phyloP scores from a whole-genome alignment of 805 yeast species.

The Kazachstania bromeliacearum region DNA sequence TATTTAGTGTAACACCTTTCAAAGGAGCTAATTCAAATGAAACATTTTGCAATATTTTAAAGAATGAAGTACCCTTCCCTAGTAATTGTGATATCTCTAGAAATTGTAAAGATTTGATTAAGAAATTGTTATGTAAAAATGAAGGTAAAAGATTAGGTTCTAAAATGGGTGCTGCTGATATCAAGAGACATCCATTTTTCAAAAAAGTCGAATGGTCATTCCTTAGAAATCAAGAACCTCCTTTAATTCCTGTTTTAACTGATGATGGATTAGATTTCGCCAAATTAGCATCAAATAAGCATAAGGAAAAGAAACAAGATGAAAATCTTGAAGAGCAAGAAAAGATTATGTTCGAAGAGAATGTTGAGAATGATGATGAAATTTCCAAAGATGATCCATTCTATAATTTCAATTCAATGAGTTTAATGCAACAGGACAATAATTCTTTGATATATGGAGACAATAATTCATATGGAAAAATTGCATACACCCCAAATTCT shows the following conservation, averaged over 20 bases:
- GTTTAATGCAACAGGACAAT: constrained; percentile 65
- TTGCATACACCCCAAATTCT: constrained; percentile 33
- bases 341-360: constrained; percentile 25
- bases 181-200: constrained; percentile 85
- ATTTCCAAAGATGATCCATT: constrained; percentile 58
- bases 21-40: constrained; percentile 84
- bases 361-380: constrained; percentile 27
- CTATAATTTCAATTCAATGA: constrained; percentile 73
- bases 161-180: constrained; percentile 88
- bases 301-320: constrained; percentile 16
- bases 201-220: constrained; percentile 93
- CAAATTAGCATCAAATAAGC: constrained; percentile 20
- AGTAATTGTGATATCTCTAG: constrained; percentile 51
- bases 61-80: constrained; percentile 72
- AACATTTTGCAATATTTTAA: constrained; percentile 81
- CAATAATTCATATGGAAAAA: constrained; percentile 34
- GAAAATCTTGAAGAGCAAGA: constrained; percentile 19
- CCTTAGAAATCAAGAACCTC: constrained; percentile 85
- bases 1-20: constrained; percentile 92
- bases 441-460: constrained; percentile 42
- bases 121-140: constrained; percentile 76
- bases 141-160: constrained; percentile 86
- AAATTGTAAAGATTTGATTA: constrained; percentile 67
- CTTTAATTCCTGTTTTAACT: constrained; percentile 79
- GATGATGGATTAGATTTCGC: constrained; percentile 43